phyloP scores from a whole-genome alignment of 805 yeast species.

The Jamesozyma spencerorum region DNA sequence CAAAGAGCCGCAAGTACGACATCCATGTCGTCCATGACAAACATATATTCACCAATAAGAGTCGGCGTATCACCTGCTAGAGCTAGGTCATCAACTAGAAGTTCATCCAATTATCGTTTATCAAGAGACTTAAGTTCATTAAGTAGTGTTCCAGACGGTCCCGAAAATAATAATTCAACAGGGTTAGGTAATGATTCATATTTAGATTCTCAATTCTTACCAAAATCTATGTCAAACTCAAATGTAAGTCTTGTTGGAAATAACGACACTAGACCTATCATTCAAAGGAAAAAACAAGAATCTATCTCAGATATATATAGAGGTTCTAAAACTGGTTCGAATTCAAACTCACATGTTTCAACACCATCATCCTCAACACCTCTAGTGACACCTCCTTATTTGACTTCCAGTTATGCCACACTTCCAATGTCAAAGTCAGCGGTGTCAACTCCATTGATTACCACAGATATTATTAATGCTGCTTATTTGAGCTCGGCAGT shows the following conservation, averaged over 20 bases:
- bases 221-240: conserved; percentile 1
- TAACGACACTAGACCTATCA: conserved; percentile 5
- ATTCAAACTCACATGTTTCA: conserved; percentile 3
- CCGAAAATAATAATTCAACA: conserved; percentile 5
- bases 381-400: conserved; percentile 9
- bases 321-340: neutral
- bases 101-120: conserved; percentile 18
- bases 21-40: conserved; percentile 19
- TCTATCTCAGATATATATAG: conserved; percentile 22
- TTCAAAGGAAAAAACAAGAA: conserved; percentile 26
- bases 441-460: conserved; percentile 9
- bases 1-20: conserved; percentile 18
- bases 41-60: conserved; percentile 25
- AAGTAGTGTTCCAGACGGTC: conserved; percentile 13
- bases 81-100: conserved; percentile 24
- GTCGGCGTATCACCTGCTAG: conserved; percentile 24
- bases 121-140: conserved; percentile 22
- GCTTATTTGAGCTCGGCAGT: neutral
- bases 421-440: conserved; percentile 4
- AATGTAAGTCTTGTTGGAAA: conserved; percentile 4
- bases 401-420: conserved; percentile 3
- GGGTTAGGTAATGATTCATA: conserved; percentile 12
- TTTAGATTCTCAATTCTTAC: conserved; percentile 17
- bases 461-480: conserved; percentile 1
- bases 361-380: conserved; percentile 6